Evolutionary conservation across 1,139 yeast species (phyloP).

Genomic region (Nakaseomyces uthaithaninus): DNA sequence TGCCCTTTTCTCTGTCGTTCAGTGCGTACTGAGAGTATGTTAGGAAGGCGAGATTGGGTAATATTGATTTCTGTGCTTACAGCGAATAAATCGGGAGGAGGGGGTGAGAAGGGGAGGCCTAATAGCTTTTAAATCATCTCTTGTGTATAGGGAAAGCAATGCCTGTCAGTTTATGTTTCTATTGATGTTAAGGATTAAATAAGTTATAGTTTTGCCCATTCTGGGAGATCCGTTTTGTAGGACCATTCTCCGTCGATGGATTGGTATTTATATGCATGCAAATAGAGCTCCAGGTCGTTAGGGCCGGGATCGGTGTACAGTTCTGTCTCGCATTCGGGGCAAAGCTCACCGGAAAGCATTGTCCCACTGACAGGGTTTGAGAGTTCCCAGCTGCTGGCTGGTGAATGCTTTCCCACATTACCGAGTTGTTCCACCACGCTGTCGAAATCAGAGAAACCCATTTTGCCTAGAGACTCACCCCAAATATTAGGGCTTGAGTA

Average conservation of each 20-base stretch:
- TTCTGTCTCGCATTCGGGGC: constrained; percentile 63
- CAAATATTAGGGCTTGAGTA: constrained; percentile 68
- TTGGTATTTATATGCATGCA: constrained; percentile 77
- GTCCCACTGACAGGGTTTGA: constrained; percentile 50
- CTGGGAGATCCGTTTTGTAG: constrained; percentile 72
- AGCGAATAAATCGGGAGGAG: too few relatives aligned
- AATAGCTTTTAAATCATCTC: constrained; percentile 58
- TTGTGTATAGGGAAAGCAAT: constrained; percentile 95
- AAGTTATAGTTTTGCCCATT: constrained; percentile 82
- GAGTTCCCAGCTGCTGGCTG: constrained; percentile 63
- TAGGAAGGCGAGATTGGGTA: neutral
- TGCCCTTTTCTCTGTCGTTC: neutral
- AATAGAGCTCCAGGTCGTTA: constrained; percentile 77
- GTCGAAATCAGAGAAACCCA: constrained; percentile 43
- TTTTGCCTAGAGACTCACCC: constrained; percentile 65
- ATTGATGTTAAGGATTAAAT: too few relatives aligned
- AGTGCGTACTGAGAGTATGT: neutral
- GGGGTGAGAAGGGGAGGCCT: too few relatives aligned
- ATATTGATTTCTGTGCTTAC: neutral
- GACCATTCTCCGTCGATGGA: constrained; percentile 53
- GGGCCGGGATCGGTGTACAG: constrained; percentile 83
- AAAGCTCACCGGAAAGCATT: constrained; percentile 46
- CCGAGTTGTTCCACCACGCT: constrained; percentile 44
- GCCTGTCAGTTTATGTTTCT: constrained; percentile 70
- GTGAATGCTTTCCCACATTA: constrained; percentile 57